Evolutionary conservation across 495 filamentous ascomycete species (phyloP).

Genomic region (Neurospora pannonica): DNA sequence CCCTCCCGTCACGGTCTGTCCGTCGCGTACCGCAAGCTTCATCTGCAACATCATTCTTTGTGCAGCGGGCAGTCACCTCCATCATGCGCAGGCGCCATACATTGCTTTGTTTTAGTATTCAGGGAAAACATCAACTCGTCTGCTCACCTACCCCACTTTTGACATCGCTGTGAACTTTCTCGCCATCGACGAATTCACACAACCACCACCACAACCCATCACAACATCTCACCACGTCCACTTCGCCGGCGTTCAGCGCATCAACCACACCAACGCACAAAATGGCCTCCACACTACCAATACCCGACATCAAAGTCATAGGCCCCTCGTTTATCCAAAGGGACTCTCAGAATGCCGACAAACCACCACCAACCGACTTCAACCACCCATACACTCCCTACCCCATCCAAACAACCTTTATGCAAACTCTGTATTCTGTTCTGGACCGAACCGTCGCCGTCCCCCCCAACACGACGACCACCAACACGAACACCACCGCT

Average conservation of each 20-base stretch:
- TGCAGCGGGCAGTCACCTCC: background rate
- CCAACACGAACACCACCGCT: background rate
- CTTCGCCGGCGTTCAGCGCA: background rate
- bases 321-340: background rate
- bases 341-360: background rate
- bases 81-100: background rate
- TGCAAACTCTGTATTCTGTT: constrained; percentile 75
- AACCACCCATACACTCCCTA: constrained; percentile 92
- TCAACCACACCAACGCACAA: background rate
- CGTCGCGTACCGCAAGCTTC: background rate
- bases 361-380: constrained; percentile 43
- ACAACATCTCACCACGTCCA: background rate
- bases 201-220: background rate
- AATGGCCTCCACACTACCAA: background rate
- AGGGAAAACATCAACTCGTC: background rate
- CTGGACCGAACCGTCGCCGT: constrained; percentile 39
- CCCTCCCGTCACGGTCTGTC: background rate
- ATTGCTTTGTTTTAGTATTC: background rate
- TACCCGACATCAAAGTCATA: background rate
- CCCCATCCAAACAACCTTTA: constrained; percentile 81
- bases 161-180: background rate
- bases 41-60: background rate
- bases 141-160: background rate
- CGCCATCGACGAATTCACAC: background rate
- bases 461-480: background rate